Base-by-base conservation (phyloP, 495 filamentous ascomycete genomes). In the Podospora bellae-mahoneyi region DNA sequence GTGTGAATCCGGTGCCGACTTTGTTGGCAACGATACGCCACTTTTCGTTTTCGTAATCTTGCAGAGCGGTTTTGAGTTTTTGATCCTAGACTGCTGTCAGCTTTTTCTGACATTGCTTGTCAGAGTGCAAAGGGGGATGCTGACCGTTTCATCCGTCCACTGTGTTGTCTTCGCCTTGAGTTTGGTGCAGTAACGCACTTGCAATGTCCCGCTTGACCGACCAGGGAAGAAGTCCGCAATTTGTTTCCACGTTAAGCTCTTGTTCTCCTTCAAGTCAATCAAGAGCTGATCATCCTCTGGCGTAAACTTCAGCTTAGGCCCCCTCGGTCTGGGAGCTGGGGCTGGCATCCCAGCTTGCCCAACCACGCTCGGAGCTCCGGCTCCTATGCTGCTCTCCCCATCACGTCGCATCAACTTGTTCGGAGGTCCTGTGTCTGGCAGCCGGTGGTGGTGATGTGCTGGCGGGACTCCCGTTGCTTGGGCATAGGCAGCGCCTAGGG, bases 151-250 rank as follows among this genome's bases (percentile, higher is more conserved):
- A 67, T 94, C 91, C 65, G 90, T 94, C 93, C 93, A 97, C 69
- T 88, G 85, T n/a, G 91, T 93, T 59, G 89, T 92, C 81, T 96
- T 96, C 9, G 91, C 91, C 78, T 95, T 96, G 68, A 96, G 81
- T 78, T 95, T 96, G 30, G 92, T 96, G 74, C 93, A 97, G 77
- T 97, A 97, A 15, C 93, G 88, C 68, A 97, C 93, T 75, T 97
- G 93, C 65, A 97, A 80, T 44, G 93, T 96, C 54, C 92, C 92
- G 34, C 90, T 93, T 56, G 91, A 92, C 61, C 93, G 83, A 13
- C 93, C 93, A 7, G 93, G 93, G 72, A 97, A 96, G 79, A 94
- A 96, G 73, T 96, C 92, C 65, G 91, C 90, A 71, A 97, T 96
- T 83, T 97, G 93, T 75, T 95, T 96, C 93, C 93, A 97, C 9